Evolutionary conservation across 1,284 basidiomycete genomes (phyloP).

Genomic region (Tylopilus orsonianus): DNA sequence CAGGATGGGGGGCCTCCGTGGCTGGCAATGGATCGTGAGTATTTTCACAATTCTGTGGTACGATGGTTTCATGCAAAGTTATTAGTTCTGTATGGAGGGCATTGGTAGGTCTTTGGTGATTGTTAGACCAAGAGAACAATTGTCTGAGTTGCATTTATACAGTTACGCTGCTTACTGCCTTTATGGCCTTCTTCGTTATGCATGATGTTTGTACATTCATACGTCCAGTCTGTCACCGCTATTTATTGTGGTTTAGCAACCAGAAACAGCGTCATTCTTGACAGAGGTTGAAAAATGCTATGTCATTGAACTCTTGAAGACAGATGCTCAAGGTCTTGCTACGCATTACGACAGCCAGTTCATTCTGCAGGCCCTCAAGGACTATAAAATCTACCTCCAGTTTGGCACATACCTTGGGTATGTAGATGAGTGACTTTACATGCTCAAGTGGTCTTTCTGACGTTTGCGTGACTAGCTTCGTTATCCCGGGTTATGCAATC

Average conservation of each 20-base stretch:
- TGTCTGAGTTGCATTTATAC: background rate
- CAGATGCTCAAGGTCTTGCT: slow-evolving; percentile 35
- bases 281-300: slow-evolving; percentile 37
- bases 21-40: slow-evolving; percentile 50
- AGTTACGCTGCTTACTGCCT: slow-evolving; percentile 41
- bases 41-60: background rate
- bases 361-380: slow-evolving; percentile 41
- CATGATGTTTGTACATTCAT: slow-evolving; percentile 37
- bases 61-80: background rate
- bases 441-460: background rate
- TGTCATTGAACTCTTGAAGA: slow-evolving; percentile 38
- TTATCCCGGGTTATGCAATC: slow-evolving; percentile 54
- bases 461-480: slow-evolving; percentile 30
- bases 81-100: slow-evolving; percentile 37
- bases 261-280: slow-evolving; percentile 45
- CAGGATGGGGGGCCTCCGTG: slow-evolving; percentile 38
- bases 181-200: slow-evolving; percentile 40
- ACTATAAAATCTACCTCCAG: slow-evolving; percentile 47
- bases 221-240: background rate
- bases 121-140: background rate
- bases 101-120: slow-evolving; percentile 14
- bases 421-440: slow-evolving; percentile 1
- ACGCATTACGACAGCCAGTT: slow-evolving; percentile 37
- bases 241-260: slow-evolving; percentile 34
- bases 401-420: slow-evolving; percentile 43